Percentiles rank a stretch among this genome's conserved stretches.
These are phyloP conservation scores for Pseudopyrenochaeta lycopersici DNA, from an alignment of 2,329 filamentous ascomycete species.

Conservation along the genomic window DNA sequence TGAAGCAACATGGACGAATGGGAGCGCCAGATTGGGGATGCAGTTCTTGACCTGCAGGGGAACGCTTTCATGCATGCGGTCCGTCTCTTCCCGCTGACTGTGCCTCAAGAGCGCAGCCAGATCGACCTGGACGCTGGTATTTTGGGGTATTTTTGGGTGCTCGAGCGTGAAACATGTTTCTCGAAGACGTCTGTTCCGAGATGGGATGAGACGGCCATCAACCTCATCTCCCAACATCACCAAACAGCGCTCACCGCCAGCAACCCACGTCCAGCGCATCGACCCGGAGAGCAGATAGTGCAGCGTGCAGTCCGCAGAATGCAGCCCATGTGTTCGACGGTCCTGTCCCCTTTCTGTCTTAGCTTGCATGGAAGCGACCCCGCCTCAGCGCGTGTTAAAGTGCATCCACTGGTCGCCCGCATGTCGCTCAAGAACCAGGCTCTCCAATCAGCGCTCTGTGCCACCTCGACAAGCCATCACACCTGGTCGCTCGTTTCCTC, in stretches of 20 bases:
- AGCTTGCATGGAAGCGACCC: slow-evolving; percentile 30
- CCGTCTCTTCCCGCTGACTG: slow-evolving; percentile 32
- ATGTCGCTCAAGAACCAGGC: slow-evolving; percentile 31
- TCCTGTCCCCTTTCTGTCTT: slow-evolving; percentile 8
- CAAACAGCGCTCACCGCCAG: not conserved
- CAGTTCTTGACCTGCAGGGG: slow-evolving; percentile 20
- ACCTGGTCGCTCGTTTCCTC: slow-evolving; percentile 24
- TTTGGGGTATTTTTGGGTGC: slow-evolving; percentile 4
- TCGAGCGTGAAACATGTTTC: slow-evolving; percentile 26
- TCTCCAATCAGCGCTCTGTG: slow-evolving; percentile 39
- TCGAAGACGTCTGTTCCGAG: slow-evolving; percentile 3
- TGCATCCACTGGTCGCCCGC: slow-evolving; percentile 42
- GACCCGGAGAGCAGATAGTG: slow-evolving; percentile 3
- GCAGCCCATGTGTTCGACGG: slow-evolving; percentile 11
- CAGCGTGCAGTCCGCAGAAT: slow-evolving; percentile 1
- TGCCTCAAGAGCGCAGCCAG: slow-evolving; percentile 27
- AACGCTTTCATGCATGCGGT: slow-evolving; percentile 30
- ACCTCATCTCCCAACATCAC: not conserved
- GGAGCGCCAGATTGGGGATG: slow-evolving; percentile 1
- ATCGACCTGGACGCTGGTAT: slow-evolving; percentile 9
- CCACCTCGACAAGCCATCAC: slow-evolving; percentile 30
- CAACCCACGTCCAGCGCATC: not conserved
- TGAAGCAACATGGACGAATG: slow-evolving; percentile 18
- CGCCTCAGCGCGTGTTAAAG: slow-evolving; percentile 44
- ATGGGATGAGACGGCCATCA: not conserved